Percentiles rank a stretch among this genome's conserved stretches.
These are phyloP conservation scores for Rhododendron vialii DNA, from an alignment of 148 eudicot genomes.

Conservation along the genomic window DNA sequence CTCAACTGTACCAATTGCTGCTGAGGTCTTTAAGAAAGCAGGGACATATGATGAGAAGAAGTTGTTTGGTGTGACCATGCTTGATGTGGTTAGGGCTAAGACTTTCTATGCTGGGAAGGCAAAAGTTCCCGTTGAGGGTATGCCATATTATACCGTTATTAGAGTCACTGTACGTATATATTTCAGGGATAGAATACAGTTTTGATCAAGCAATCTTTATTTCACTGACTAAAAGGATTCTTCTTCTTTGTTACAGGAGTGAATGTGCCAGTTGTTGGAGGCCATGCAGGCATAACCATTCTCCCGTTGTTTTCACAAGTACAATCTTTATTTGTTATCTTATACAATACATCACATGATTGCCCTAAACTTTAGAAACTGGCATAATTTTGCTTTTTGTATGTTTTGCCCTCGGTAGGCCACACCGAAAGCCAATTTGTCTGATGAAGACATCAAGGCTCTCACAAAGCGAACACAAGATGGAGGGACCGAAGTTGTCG, in stretches of 20 bases:
- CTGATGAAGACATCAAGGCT: constrained; percentile 50
- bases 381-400: neutral
- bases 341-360: neutral
- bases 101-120: constrained; percentile 91
- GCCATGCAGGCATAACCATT: constrained; percentile 95
- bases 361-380: neutral
- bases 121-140: constrained; percentile 64
- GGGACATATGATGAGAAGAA: constrained; percentile 85
- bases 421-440: constrained; percentile 66
- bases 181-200: neutral
- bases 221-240: neutral
- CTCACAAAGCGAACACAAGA: constrained; percentile 92
- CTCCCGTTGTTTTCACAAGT: constrained; percentile 97
- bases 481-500: constrained; percentile 97
- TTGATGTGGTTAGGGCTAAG: constrained; percentile 92
- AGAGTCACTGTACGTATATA: neutral
- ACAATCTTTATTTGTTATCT: constrained; percentile 6
- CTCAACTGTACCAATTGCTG: constrained; percentile 92
- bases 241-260: constrained; percentile 45
- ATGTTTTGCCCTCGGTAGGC: constrained; percentile 41
- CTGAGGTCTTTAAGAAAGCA: constrained; percentile 89
- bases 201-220: neutral
- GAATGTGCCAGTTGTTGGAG: constrained; percentile 94
- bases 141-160: neutral
- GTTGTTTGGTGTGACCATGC: constrained; percentile 91